These are phyloP conservation scores for Sugiyamaella qingdaonensis DNA, from an alignment of 805 yeast species.

Conservation along the genomic window DNA sequence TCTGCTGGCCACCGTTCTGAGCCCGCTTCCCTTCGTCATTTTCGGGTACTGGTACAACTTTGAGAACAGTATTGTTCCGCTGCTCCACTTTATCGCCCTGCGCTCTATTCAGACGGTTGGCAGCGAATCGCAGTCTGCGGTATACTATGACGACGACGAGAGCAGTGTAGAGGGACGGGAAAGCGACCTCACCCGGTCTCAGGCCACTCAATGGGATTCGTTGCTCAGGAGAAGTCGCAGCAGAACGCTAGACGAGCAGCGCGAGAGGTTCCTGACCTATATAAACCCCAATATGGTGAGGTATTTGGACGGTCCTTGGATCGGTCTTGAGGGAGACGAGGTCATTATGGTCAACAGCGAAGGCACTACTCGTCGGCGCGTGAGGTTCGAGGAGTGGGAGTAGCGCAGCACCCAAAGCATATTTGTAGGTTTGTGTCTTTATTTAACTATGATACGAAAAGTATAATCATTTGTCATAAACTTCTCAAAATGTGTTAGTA, in stretches of 20 bases:
- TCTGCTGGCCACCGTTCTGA: slow-evolving; percentile 61
- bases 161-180: not conserved
- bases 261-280: slow-evolving; percentile 69
- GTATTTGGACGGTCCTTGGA: slow-evolving; percentile 80
- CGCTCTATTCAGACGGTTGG: slow-evolving; percentile 55
- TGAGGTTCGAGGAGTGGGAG: slow-evolving; percentile 43
- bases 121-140: slow-evolving; percentile 2
- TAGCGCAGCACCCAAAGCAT: slow-evolving; percentile 16
- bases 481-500: not conserved
- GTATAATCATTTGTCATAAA: not conserved
- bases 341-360: slow-evolving; percentile 46
- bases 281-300: slow-evolving; percentile 70
- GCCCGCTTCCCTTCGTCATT: slow-evolving; percentile 74
- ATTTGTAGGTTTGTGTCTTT: not conserved
- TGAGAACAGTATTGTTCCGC: slow-evolving; percentile 73
- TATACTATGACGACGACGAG: slow-evolving; percentile 10
- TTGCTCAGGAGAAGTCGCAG: slow-evolving; percentile 28
- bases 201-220: slow-evolving; percentile 5
- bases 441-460: not conserved
- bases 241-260: slow-evolving; percentile 69
- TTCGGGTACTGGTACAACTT: slow-evolving; percentile 70
- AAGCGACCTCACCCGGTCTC: not conserved
- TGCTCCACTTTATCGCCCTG: slow-evolving; percentile 80
- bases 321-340: slow-evolving; percentile 57
- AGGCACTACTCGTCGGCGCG: slow-evolving; percentile 36